These are phyloP conservation scores for Thelonectria olida DNA, from an alignment of 2,329 filamentous ascomycete species.

Conservation along the genomic window DNA sequence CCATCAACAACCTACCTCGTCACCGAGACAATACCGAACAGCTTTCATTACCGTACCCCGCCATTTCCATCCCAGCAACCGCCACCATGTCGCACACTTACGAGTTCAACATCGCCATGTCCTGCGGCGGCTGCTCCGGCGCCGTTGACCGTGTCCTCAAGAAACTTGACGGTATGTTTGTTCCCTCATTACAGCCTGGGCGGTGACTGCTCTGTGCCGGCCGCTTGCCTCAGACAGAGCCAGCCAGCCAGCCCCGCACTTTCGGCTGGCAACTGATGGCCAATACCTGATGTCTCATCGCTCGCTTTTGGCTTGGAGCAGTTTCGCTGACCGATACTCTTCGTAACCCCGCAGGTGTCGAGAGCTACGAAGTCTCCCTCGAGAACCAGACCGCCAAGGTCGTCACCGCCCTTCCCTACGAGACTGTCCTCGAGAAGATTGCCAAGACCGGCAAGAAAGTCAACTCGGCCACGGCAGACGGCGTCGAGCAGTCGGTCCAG, in stretches of 20 bases:
- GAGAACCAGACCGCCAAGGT: slow-evolving; percentile 86
- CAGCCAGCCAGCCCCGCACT: neutral
- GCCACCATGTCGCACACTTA: slow-evolving; percentile 81
- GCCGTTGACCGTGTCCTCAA: slow-evolving; percentile 91
- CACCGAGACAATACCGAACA: slow-evolving; percentile 12
- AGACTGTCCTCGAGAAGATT: slow-evolving; percentile 86
- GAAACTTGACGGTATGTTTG: slow-evolving; percentile 81
- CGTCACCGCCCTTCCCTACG: slow-evolving; percentile 76
- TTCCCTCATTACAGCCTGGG: neutral
- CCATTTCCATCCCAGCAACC: slow-evolving; percentile 24
- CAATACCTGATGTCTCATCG: neutral
- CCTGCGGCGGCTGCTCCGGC: slow-evolving; percentile 94
- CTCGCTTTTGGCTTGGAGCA: neutral
- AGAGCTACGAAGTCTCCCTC: slow-evolving; percentile 87
- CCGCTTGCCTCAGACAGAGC: neutral
- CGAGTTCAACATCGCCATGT: slow-evolving; percentile 95
- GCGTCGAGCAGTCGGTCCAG: slow-evolving; percentile 63
- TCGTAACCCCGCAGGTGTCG: slow-evolving; percentile 70
- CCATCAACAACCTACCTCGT: slow-evolving; percentile 4
- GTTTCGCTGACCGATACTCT: neutral
- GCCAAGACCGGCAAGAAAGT: slow-evolving; percentile 96
- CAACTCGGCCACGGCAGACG: slow-evolving; percentile 78
- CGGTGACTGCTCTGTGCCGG: neutral
- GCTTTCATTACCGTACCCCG: slow-evolving; percentile 24
- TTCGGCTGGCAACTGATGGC: neutral